Base-by-base conservation (phyloP, 2,329 filamentous ascomycete species). In the Rhynchosporium graminicola region DNA sequence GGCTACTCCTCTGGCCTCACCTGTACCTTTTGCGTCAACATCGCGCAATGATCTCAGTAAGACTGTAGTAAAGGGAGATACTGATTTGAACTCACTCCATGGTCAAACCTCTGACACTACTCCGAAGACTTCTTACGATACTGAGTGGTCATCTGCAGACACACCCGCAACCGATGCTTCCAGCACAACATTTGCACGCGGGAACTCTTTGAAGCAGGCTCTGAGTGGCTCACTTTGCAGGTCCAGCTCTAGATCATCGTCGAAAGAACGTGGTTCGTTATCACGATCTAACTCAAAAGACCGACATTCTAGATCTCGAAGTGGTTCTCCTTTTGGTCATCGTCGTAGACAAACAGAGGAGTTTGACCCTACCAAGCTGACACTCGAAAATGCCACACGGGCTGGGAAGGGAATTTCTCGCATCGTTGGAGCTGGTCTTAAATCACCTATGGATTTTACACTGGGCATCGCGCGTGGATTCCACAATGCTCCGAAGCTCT, bases 341-440 rank as follows among this genome's bases (percentile, higher is more conserved):
- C 63, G 57, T 56, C 56, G 59, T 15, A 62, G 46, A 51, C 57
- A 63, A 31, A 62, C 57, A 63, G 71, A 66, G 63, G 70, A 64
- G 63, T 73, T 72, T 65, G 77, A 72, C 54, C 71, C 73, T 15
- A 72, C 70, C 29, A 67, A 71, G 20, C 69, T 78, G 58, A 74
- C 77, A 4, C 62, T 87, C 1, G 87, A 90, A 20, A 82, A 83
- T 31, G 87, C 86, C 1, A 77, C 89, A 12, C 85, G 84, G 52
- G 86, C 89, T 7, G 83, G 85, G 1, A 88, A 85, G 68, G 86
- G 88, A 1, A 82, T 92, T 42, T 83, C 85, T 28, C 84, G 87
- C n/a, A 88, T 95, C 54, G 85, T 93, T 4, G 83, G 83, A 10
- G 87, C 89, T n/a, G 85, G 90, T 4, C 80, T 94, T 63, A 91